A percentile compares a stretch with the other conserved stretches of the same genome.
Conservation (phyloP, 1,139 yeast genomes). For the Geotrichum aggregatum region DNA sequence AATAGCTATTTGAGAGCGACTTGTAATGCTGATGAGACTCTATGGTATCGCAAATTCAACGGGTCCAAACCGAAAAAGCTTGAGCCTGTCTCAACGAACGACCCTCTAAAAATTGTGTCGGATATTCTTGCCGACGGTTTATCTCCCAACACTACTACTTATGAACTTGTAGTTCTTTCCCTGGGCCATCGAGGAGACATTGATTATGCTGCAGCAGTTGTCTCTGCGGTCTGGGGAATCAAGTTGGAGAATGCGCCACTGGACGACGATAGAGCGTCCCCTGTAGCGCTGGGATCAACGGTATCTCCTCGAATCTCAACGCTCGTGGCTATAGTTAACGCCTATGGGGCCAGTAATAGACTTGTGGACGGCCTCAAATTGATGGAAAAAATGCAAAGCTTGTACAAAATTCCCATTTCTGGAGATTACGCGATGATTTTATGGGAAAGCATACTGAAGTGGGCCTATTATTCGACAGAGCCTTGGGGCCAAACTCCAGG, state of each 20-base stretch:
- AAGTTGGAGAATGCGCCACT: constrained; percentile 17
- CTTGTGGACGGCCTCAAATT: constrained; percentile 32
- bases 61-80: constrained; percentile 18
- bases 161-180: constrained; percentile 34
- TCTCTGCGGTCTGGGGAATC: constrained; percentile 35
- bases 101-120: constrained; percentile 31
- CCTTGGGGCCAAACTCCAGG: constrained; percentile 30
- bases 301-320: constrained; percentile 32
- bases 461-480: constrained; percentile 29
- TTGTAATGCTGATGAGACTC: constrained; percentile 35
- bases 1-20: constrained; percentile 37
- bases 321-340: constrained; percentile 34
- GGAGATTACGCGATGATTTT: constrained; percentile 24
- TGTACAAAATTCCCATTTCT: constrained; percentile 29
- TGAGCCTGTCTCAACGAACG: constrained; percentile 26
- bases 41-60: constrained; percentile 29
- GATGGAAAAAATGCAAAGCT: constrained; percentile 26
- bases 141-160: constrained; percentile 33
- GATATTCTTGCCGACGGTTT: constrained; percentile 33
- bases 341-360: constrained; percentile 32
- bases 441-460: constrained; percentile 34
- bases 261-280: constrained; percentile 9
- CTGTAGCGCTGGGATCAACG: constrained; percentile 21
- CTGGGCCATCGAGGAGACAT: constrained; percentile 32
- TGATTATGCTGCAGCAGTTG: constrained; percentile 26